These are phyloP conservation scores for Pulveroboletus frians DNA, from an alignment of 768 basidiomycete species.

Conservation along the genomic window DNA sequence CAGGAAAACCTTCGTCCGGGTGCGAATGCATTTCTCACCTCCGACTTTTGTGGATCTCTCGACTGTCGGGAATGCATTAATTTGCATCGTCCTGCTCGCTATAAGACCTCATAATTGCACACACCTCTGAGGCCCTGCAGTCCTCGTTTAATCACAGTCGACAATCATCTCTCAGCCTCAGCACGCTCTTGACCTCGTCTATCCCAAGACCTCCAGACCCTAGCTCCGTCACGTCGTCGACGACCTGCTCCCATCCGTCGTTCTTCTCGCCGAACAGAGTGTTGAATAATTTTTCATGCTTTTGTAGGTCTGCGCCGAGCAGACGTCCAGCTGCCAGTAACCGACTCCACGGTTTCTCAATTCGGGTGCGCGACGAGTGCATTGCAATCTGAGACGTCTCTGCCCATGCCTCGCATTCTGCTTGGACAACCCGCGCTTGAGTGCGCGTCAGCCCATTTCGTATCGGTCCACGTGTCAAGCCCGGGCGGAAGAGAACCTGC, in stretches of 20 bases:
- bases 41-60: too few relatives aligned
- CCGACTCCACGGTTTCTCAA: constrained; percentile 73
- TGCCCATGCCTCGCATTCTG: constrained; percentile 80
- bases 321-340: constrained; percentile 68
- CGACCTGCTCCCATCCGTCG: constrained; percentile 48
- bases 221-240: constrained; percentile 43
- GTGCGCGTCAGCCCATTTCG: constrained; percentile 19
- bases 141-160: constrained; percentile 6
- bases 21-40: too few relatives aligned
- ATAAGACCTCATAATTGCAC: neutral
- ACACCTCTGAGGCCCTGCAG: neutral
- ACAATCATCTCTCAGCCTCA: constrained; percentile 44
- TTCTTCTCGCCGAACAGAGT: constrained; percentile 13
- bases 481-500: constrained; percentile 72
- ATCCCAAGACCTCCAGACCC: constrained; percentile 59
- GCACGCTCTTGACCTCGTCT: constrained; percentile 55
- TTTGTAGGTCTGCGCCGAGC: constrained; percentile 47
- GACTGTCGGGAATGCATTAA: too few relatives aligned
- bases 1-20: too few relatives aligned
- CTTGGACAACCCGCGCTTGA: constrained; percentile 58
- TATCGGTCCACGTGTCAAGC: constrained; percentile 41
- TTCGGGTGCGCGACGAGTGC: constrained; percentile 39
- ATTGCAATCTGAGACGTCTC: constrained; percentile 69
- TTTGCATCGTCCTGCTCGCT: too few relatives aligned
- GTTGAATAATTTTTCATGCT: constrained; percentile 29